Evolutionary conservation across 441 rosid genomes (phyloP), one percentile per base, ranked within the genome.

Genomic region (Geranium incanum): DNA sequence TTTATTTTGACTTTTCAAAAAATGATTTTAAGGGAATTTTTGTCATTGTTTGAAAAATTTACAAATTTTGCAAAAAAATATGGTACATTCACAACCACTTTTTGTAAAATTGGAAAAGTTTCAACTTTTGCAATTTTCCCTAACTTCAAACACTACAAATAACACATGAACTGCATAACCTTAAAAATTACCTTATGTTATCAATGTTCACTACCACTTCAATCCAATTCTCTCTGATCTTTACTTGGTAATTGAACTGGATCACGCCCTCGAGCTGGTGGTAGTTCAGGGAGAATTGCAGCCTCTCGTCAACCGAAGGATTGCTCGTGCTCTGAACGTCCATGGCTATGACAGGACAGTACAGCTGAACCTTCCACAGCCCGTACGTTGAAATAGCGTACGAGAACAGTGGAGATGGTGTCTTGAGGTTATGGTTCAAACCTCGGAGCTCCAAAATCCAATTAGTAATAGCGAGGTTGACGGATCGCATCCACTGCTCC

Each of bases 261-360:
- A 89, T 83, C 15, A 89, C 92, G 52, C 98, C 89, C 82, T 89
- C 92, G 45, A 93, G 94, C 66, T 93, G 98, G 68, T 93, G 96
- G 75, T 89, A 90, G 68, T 85, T 86, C 12, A 93, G 83, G 18
- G 98, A 88, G 83, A 93, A 93, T 48, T 76, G 75, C 57, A 93
- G 76, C 62, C 86, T 85, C 43, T 93, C 96, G 41, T 87, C 89
- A 18, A 69, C 71, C 18, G 77, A 71, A 78, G 76, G 73, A 74
- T 82, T 83, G 70, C 83, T 83, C 1, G 86, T 79, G 45, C 75
- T 80, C 76, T 87, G 89, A n/a, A 78, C 18, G 39, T 84, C 90
- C 98, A 91, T 89, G 70, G 97, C 93, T 55, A 91, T 85, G 11
- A 91, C 68, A 68, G 96, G 97, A 77, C 97, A 93, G 66, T 88